Conservation (phyloP, 352 stramenopile species). For the Globisporangium spinosum region DNA sequence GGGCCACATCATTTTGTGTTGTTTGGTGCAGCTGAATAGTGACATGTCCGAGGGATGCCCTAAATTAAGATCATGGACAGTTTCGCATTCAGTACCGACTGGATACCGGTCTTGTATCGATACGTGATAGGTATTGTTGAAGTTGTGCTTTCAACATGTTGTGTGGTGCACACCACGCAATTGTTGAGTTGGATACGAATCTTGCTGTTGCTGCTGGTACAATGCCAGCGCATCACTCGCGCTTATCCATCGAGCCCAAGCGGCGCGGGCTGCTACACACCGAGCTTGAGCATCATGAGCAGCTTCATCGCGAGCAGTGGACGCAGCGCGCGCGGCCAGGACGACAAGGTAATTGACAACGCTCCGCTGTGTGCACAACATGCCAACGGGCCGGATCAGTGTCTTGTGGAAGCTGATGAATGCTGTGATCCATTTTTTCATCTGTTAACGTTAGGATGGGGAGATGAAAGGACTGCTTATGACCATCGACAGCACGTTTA, state of each 20-base stretch:
- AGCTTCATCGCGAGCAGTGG: background rate
- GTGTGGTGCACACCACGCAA: background rate
- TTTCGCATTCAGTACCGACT: background rate
- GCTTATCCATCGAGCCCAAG: conserved; percentile 7
- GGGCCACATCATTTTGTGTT: background rate
- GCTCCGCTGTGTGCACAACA: background rate
- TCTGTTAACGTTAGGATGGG: background rate
- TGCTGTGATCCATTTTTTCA: background rate
- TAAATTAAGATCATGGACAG: no score
- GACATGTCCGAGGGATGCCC: no score
- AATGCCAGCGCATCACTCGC: conserved; percentile 1
- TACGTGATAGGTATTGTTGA: background rate
- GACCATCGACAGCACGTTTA: background rate
- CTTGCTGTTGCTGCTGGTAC: background rate
- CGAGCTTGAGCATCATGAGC: background rate
- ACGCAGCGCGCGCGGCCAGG: background rate
- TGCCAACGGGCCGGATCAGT: background rate
- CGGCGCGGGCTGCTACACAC: background rate
- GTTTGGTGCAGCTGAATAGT: no score
- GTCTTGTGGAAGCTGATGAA: background rate
- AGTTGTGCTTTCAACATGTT: background rate
- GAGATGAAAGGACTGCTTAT: background rate
- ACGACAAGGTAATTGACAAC: background rate
- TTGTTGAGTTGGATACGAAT: background rate
- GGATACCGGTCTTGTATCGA: background rate